Base-by-base conservation (phyloP, 2,329 filamentous ascomycete species). In the Penicillium sp. region DNA sequence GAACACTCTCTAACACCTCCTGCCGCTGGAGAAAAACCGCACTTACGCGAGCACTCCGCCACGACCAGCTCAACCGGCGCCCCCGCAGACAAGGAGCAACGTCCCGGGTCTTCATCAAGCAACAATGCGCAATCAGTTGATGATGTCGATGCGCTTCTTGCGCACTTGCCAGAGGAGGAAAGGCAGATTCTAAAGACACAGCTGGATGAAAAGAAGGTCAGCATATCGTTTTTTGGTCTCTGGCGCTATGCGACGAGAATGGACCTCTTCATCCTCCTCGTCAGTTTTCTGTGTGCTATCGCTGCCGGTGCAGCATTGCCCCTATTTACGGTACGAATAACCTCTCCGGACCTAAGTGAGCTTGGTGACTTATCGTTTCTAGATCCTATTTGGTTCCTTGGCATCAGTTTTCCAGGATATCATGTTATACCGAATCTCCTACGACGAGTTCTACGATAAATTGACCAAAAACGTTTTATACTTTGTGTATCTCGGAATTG, bases 401-500 rank as follows among this genome's bases (percentile, higher is more conserved):
- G 87, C 92, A 62, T 86, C 86, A 4, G 85, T 84, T 1, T 96
- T 96, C 73, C 86, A 90, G 70, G 73, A 81, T 23, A 91, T 87
- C 68, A 86, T 90, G 67, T 75, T 80, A 3, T 79, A 79, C 7
- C 73, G 71, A 0, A 79, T 85, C 19, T 73, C 77, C 1, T 83
- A 83, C 47, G 72, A 81, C 44, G 78, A 81, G 0, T 95, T 95
- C 76, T 82, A 84, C 54, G 65, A 79, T 57, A 79, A 87, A 62
- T 80, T 96, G 69, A 79, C 79, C 8, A 81, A 83, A 48, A 85
- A 90, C 69, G 90, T 93, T 11, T 78, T 96, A 41, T 96, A 96
- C 77, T 95, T 96, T 67, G 80, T 97, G 38, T 96, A 96, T 75
- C 85, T 97, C 51, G 92, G 86, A 48, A 88, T 96, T 61, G 92